Evolutionary conservation across 2,329 filamentous ascomycete genomes (phyloP), one percentile per base, ranked within the genome.

Genomic region (Penicillium sp.): DNA sequence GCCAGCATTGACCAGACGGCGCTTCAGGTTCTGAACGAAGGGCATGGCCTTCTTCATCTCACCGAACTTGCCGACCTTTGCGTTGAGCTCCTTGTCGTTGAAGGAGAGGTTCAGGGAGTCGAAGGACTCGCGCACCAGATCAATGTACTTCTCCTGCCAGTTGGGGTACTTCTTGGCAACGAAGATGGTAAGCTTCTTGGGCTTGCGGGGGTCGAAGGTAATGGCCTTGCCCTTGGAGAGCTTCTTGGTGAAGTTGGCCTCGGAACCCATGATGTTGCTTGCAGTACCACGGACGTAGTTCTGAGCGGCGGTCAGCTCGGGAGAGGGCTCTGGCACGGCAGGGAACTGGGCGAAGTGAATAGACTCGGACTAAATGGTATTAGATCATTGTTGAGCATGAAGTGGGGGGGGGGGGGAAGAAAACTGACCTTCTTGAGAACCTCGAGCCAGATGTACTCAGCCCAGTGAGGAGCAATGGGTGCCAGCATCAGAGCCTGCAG

Each of bases 31-130:
- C 73, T 97, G 90, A 43, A 96, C 84, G 64, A 96, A 97, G 0
- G 93, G 93, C 91, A 97, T 97, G 2, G 89, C 91, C 74, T 94
- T 93, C 81, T 97, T 98, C 79, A 89, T 88, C 56, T 72, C 70
- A 38, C 82, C 83, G 64, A 88, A 77, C 76, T 95, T 95, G 59
- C 82, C 82, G 51, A 96, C 84, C 64, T 83, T 80, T 58, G 82
- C 83, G 62, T 83, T 87, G 41, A 96, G 75, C 49, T 81, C 82
- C 75, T 94, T 95, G 67, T 94, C 87, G 64, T 95, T 84, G 57
- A 86, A 72, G 9, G 75, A 73, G 56, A 86, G 75, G 57, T 73
- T 80, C 42, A 78, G 59, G 17, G 77, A 69, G 53, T 87, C 78
- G 72, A 88, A 88, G 54, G 81, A 74, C 62, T 86, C 78, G 57